A percentile compares a stretch with the other conserved stretches of the same genome.
Evolutionary conservation across 192 early-diverging fungal species (phyloP).

Genomic region (Polychytrium aggregatum): DNA sequence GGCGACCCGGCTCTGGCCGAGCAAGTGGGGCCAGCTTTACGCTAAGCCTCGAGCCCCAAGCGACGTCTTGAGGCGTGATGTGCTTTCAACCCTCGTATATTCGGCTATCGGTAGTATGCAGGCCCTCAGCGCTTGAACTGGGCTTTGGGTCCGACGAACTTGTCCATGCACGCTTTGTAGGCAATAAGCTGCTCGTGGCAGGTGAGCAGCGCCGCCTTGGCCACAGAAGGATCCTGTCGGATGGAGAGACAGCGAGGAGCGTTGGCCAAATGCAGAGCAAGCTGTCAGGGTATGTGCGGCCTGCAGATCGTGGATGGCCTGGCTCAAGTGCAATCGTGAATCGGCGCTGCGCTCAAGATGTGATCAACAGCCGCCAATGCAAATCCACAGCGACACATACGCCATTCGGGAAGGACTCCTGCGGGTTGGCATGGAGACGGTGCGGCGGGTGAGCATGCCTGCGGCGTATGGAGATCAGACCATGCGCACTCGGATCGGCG

Average conservation of each 20-base stretch:
- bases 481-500: no score
- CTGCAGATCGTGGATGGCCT: no score
- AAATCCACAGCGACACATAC: slow-evolving; percentile 11
- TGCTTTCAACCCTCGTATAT: no score
- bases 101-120: no score
- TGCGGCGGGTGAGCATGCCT: not conserved
- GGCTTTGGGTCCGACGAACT: slow-evolving; percentile 19
- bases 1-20: no score
- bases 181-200: slow-evolving; percentile 21
- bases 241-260: not conserved
- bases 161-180: slow-evolving; percentile 43
- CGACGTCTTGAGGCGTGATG: no score
- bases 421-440: not conserved
- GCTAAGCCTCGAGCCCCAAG: no score
- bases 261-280: not conserved
- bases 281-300: no score
- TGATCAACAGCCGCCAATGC: no score
- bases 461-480: not conserved
- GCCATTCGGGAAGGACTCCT: slow-evolving; percentile 27
- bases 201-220: slow-evolving; percentile 19
- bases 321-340: no score
- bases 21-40: no score
- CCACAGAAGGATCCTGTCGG: slow-evolving; percentile 25
- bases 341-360: no score
- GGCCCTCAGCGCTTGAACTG: not conserved